Conservation (phyloP, 2,329 filamentous ascomycete genomes). For the Fonsecaea pedrosoi region DNA sequence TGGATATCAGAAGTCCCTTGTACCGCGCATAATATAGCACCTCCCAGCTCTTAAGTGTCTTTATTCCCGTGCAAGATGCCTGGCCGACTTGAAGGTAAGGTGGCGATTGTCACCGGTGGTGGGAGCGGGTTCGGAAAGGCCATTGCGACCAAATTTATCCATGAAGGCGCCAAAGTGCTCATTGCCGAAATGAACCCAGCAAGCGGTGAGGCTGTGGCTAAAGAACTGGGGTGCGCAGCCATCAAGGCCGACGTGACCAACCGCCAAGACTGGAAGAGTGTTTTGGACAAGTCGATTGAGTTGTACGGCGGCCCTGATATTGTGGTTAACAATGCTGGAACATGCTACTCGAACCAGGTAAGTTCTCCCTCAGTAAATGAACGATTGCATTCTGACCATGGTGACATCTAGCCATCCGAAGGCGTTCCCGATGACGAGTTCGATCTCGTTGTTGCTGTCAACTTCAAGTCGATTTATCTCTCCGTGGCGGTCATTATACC, state of each 20-base stretch:
- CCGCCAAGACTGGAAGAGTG: constrained; percentile 27
- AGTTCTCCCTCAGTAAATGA: not conserved
- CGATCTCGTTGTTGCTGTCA: constrained; percentile 56
- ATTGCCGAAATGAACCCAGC: constrained; percentile 39
- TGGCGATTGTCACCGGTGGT: constrained; percentile 52
- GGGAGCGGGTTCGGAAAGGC: constrained; percentile 52
- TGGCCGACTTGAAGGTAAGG: constrained; percentile 40
- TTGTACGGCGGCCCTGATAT: constrained; percentile 57
- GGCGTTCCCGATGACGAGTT: constrained; percentile 55
- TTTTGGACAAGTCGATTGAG: constrained; percentile 50
- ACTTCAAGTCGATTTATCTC: constrained; percentile 41
- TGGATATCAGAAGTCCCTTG: not conserved
- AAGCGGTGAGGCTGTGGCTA: constrained; percentile 24
- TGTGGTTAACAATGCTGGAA: constrained; percentile 59
- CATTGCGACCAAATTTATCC: constrained; percentile 48
- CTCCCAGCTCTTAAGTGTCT: not conserved
- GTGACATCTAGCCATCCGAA: constrained; percentile 43
- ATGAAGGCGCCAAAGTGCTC: constrained; percentile 46
- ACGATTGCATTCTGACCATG: not conserved
- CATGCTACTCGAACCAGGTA: constrained; percentile 50
- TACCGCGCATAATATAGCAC: not conserved
- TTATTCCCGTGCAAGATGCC: not conserved
- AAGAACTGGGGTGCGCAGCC: constrained; percentile 29
- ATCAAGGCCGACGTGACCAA: constrained; percentile 27
- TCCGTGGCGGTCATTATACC: constrained; percentile 33